Evolutionary conservation across 352 stramenopile species (phyloP).

Genomic region (Plasmopara muralis): DNA sequence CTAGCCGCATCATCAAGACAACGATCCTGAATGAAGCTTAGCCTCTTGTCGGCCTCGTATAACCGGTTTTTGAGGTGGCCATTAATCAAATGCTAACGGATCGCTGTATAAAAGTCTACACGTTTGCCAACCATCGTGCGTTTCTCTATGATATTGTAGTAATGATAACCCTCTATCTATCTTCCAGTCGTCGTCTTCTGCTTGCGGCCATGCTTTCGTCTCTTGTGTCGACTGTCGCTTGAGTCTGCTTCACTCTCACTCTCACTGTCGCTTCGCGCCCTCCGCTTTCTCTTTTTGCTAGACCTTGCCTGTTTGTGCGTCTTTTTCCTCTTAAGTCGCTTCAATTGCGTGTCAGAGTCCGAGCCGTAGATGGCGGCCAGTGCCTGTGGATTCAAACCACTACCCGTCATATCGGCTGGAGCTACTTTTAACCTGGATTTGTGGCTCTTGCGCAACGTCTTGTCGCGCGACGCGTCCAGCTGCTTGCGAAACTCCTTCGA

Average conservation of each 20-base stretch:
- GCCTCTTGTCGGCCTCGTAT: background rate
- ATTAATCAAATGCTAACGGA: too few relatives aligned
- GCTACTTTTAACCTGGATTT: slow-evolving; percentile 31
- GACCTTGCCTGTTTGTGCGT: slow-evolving; percentile 27
- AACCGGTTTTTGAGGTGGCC: too few relatives aligned
- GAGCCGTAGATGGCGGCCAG: slow-evolving; percentile 52
- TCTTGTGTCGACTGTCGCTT: slow-evolving; percentile 21
- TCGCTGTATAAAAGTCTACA: too few relatives aligned
- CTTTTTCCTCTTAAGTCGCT: slow-evolving; percentile 25
- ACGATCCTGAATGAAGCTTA: slow-evolving; percentile 84
- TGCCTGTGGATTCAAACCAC: slow-evolving; percentile 64
- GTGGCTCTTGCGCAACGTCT: slow-evolving; percentile 46
- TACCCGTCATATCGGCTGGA: slow-evolving; percentile 23
- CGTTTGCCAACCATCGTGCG: too few relatives aligned
- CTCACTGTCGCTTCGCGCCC: slow-evolving; percentile 8
- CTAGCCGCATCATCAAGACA: slow-evolving; percentile 95
- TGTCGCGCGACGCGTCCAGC: slow-evolving; percentile 59
- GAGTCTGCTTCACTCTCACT: slow-evolving; percentile 16
- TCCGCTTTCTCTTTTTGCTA: slow-evolving; percentile 19
- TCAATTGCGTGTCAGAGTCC: slow-evolving; percentile 21
- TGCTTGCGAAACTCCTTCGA: slow-evolving; percentile 50
- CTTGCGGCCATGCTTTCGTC: slow-evolving; percentile 23
- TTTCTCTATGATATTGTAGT: too few relatives aligned
- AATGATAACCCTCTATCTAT: background rate
- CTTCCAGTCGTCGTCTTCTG: slow-evolving; percentile 3